Evolutionary conservation across 163 green algal genomes (phyloP).

Genomic region (Scenedesmus sp.): DNA sequence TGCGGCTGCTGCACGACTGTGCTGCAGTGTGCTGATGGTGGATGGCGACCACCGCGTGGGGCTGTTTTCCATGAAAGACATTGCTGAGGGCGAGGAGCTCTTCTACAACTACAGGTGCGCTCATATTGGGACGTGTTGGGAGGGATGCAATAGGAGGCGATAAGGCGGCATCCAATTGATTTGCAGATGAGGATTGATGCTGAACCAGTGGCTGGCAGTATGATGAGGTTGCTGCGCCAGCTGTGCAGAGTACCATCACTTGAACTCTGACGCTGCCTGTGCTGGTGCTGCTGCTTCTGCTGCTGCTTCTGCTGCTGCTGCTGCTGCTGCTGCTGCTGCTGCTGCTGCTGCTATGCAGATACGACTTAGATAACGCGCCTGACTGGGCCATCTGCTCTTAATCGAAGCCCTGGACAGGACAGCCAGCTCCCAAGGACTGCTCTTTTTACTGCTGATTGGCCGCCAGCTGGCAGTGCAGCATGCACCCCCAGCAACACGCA

Average conservation of each 20-base stretch:
- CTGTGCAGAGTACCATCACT: too few relatives aligned
- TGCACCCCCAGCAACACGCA: too few relatives aligned
- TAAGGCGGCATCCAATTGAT: not conserved
- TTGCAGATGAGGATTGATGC: not conserved
- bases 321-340: not conserved
- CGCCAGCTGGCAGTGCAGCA: too few relatives aligned
- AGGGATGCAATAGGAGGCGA: not conserved
- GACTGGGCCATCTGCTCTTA: conserved; percentile 37
- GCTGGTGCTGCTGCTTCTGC: not conserved
- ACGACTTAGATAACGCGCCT: conserved; percentile 43
- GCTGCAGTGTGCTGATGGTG: conserved; percentile 60
- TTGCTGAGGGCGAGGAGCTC: conserved; percentile 80
- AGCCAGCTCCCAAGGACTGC: too few relatives aligned
- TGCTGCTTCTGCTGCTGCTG: too few relatives aligned
- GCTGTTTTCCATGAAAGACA: conserved; percentile 79
- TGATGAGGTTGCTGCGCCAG: too few relatives aligned
- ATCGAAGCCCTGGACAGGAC: not conserved
- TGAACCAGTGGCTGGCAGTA: not conserved
- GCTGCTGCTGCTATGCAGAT: conserved; percentile 30
- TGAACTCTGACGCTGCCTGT: not conserved
- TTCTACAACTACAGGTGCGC: conserved; percentile 85
- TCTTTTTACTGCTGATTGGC: too few relatives aligned
- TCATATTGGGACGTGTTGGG: too few relatives aligned
- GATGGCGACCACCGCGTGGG: conserved; percentile 88
- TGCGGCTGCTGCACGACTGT: not conserved